phyloP scores from a whole-genome alignment of 139 green algal species.

The Raphidocelis subcapitata region DNA sequence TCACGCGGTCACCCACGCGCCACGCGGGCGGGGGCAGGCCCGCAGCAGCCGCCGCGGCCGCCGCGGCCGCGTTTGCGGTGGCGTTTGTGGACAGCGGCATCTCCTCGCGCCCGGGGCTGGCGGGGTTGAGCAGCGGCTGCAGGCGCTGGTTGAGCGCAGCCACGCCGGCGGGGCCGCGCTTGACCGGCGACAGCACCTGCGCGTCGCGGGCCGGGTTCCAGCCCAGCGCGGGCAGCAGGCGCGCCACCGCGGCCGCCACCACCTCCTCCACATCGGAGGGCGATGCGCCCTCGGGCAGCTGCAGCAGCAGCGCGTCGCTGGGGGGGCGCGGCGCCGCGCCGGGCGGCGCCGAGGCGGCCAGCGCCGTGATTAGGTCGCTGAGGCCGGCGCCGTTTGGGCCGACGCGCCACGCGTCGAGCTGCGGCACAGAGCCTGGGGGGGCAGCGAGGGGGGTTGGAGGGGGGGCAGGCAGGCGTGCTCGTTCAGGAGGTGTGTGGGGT shows the following conservation, averaged over 20 bases:
- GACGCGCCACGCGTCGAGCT: background rate
- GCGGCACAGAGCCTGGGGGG: background rate
- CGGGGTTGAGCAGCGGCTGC: slow-evolving; percentile 72
- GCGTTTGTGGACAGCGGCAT: background rate
- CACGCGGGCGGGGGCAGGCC: background rate
- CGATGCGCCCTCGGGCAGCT: background rate
- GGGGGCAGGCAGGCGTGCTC: too few relatives aligned
- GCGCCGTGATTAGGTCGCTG: background rate
- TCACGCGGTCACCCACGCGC: slow-evolving; percentile 63
- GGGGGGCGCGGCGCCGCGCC: background rate
- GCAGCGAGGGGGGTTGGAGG: background rate
- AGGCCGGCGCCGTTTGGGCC: too few relatives aligned
- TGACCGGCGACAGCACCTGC: slow-evolving; percentile 75
- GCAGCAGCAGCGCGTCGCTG: slow-evolving; percentile 17
- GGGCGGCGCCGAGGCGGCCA: background rate
- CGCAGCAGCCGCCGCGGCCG: slow-evolving; percentile 11
- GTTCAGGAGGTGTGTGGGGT: too few relatives aligned
- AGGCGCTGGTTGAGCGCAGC: slow-evolving; percentile 57
- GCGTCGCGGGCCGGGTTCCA: slow-evolving; percentile 1
- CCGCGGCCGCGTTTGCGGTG: background rate
- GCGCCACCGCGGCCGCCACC: slow-evolving; percentile 12
- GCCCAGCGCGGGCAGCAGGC: slow-evolving; percentile 10
- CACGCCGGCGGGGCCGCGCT: slow-evolving; percentile 38
- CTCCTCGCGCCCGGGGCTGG: too few relatives aligned
- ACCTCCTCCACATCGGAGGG: slow-evolving; percentile 1